Base-by-base conservation (phyloP, 441 rosid species). In the Gossypium schwendimanii region DNA sequence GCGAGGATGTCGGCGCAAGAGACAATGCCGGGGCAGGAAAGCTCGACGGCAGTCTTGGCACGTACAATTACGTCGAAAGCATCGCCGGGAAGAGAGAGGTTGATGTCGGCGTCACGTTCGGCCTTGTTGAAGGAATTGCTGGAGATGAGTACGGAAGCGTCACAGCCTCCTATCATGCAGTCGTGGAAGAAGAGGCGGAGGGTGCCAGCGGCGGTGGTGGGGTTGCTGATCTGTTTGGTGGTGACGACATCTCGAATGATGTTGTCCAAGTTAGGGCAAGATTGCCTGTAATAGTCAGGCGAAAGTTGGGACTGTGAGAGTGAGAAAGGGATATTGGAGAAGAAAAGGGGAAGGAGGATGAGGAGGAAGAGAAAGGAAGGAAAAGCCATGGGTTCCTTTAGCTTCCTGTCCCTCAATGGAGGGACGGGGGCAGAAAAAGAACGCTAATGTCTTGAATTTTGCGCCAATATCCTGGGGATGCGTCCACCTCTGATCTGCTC, bases 151-250 rank as follows among this genome's bases (percentile, higher is more conserved):
- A 85, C 75, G 0, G 91, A 88, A 0, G 66, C 86, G 14, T 87
- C 91, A 17, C 93, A 88, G 11, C 91, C 93, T 24, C 78, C 83
- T 0, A 84, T 82, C 73, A 87, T 69, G 79, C 89, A 88, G 60
- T 88, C 91, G 31, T 87, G 91, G 77, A 85, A 77, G 65, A 87
- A 81, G 28, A 85, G 77, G 73, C 89, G 87, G 20, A 88, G 82
- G 45, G 87, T 77, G 64, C 78, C 91, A 0, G 89, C 89, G 0
- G 89, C 88, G 0, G 91, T 88, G 75, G 86, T 83, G 41, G 88
- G 84, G 12, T 79, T 69, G 61, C 62, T 70, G 23, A 70, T 17
- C 45, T 81, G 86, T 65, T 83, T 86, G 72, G 75, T 24, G 44
- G 69, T 76, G 45, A 74, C 53, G 75, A 74, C 63, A 36, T 82